Percentiles rank a stretch among this genome's conserved stretches.
These are phyloP conservation scores for Penicillium parvum DNA, from an alignment of 495 filamentous ascomycete genomes.

Conservation along the genomic window DNA sequence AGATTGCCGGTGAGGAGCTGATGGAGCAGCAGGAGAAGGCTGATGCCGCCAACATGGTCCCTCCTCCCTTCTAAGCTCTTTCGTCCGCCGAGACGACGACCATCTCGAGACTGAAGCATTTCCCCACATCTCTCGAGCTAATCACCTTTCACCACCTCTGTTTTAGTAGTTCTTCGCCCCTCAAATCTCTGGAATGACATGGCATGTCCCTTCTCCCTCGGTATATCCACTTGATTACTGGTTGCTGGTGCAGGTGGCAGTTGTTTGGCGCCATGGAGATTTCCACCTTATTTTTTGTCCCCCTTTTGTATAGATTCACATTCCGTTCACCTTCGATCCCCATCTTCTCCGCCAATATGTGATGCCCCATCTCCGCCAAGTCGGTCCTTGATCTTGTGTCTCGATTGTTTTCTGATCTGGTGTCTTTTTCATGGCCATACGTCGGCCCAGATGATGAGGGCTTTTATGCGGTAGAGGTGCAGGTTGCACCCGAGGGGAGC, in stretches of 20 bases:
- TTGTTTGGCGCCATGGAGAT: conserved; percentile 43
- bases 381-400: conserved; percentile 25
- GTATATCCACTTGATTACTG: conserved; percentile 29
- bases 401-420: conserved; percentile 25
- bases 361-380: conserved; percentile 30
- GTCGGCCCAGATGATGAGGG: conserved; percentile 16
- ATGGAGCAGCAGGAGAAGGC: conserved; percentile 84
- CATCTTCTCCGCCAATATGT: conserved; percentile 20
- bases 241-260: conserved; percentile 34
- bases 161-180: conserved; percentile 48
- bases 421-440: conserved; percentile 24
- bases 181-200: conserved; percentile 28
- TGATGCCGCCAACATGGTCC: conserved; percentile 42
- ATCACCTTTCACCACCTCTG: conserved; percentile 35
- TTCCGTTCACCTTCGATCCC: conserved; percentile 25
- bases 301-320: conserved; percentile 51
- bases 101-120: conserved; percentile 6
- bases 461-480: conserved; percentile 21
- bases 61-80: conserved; percentile 50
- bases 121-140: conserved; percentile 16
- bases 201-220: conserved; percentile 25
- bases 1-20: conserved; percentile 81
- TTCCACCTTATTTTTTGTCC: conserved; percentile 27
- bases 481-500: conserved; percentile 31
- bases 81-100: background rate